phyloP scores from a whole-genome alignment of 179 eudicot genomes.

The Amaranthus tricolor region DNA sequence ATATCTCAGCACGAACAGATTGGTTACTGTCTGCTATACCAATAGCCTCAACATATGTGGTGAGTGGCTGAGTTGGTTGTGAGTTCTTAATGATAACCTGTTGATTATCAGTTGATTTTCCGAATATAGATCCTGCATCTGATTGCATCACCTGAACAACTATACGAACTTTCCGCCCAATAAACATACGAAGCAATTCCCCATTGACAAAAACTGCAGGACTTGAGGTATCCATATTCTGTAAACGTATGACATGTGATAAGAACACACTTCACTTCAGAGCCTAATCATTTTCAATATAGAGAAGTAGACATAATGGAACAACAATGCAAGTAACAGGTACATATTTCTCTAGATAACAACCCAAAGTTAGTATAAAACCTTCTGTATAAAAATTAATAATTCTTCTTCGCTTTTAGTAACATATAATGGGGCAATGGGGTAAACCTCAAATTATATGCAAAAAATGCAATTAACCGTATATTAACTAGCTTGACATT shows the following conservation, averaged over 20 bases:
- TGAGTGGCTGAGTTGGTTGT: constrained; percentile 43
- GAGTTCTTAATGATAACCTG: constrained; percentile 68
- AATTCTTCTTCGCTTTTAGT: too few species aligned
- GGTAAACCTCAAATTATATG: too few species aligned
- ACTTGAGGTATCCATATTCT: constrained; percentile 82
- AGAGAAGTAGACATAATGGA: too few species aligned
- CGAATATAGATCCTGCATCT: constrained; percentile 56
- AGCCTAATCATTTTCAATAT: not conserved
- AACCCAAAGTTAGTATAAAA: too few species aligned
- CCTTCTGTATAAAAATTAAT: too few species aligned
- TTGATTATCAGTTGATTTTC: constrained; percentile 75
- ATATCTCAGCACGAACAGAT: constrained; percentile 66
- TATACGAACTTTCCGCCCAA: constrained; percentile 70
- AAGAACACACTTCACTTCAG: not conserved
- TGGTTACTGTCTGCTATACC: constrained; percentile 82
- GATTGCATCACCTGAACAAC: constrained; percentile 70
- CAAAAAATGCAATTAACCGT: too few species aligned
- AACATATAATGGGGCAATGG: too few species aligned
- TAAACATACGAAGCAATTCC: constrained; percentile 55
- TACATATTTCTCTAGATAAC: too few species aligned
- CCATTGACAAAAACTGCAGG: constrained; percentile 83
- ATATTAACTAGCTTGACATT: too few species aligned
- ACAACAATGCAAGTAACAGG: too few species aligned
- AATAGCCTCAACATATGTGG: constrained; percentile 73
- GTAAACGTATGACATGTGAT: constrained; percentile 15